Base-by-base conservation (phyloP, 75 land plant species). In the Ceratopteris richardii region DNA sequence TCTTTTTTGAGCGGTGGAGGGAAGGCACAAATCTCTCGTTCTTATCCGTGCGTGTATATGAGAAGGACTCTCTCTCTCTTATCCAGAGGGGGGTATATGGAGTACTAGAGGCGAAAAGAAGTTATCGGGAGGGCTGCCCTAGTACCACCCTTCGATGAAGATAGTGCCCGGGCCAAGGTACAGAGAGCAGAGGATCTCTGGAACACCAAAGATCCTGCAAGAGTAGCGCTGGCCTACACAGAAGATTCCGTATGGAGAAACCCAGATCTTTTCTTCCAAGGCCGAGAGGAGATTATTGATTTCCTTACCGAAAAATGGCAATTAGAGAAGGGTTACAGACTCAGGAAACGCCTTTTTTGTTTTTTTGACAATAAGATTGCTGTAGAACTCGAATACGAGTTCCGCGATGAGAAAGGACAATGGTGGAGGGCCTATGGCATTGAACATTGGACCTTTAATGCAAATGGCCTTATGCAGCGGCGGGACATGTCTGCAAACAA, bases 401-500 rank as follows among this genome's bases (percentile, higher is more conserved):
- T 56, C 47, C 57, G 37, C 52, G 60, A 72, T 36, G 40, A 50
- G 42, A 69, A 37, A 19, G 50, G 29, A 1, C 30, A 65, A 16
- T 64, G 67, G 74, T 70, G 0, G 22, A 58, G 74, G 43, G 68
- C 74, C 26, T 67, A 72, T 44, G 74, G 74, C 25, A 65, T 66
- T 6, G 74, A 72, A 55, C 53, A 67, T 17, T 72, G 74, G 74
- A 67, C 71, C 29, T 72, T 65, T 23, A 39, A 72, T 25, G 50
- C 47, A 4, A 33, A 66, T 20, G 74, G 74, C 29, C 62, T 72
- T 19, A 72, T 72, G 74, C 51, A 67, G 18, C 70, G 63, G 14
- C 62, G 74, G 3, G 74, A 72, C 47, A 72, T 72, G 74, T 66
- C 71, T 44, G 74, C 69, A 9, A 72, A 72, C 54, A 67, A 72